Percentiles rank a stretch among this genome's conserved stretches.
phyloP scores from a whole-genome alignment of 2,329 filamentous ascomycete species.

The Tolypocladium tropicale region DNA sequence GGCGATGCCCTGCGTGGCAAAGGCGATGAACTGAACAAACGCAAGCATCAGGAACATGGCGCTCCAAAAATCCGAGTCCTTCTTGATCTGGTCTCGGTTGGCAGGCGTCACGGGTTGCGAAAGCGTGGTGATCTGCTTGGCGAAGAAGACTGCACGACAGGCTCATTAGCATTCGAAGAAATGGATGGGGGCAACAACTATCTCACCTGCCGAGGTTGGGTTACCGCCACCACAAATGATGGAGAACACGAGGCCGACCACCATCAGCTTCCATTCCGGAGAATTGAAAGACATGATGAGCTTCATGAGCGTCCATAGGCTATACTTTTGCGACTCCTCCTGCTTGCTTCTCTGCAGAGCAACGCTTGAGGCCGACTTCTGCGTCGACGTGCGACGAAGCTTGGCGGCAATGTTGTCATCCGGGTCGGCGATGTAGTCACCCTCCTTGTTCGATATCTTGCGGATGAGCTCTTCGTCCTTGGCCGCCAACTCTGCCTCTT shows the following conservation, averaged over 20 bases:
- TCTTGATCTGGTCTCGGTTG: conserved; percentile 47
- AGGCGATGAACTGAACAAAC: conserved; percentile 60
- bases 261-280: conserved; percentile 61
- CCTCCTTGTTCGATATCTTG: conserved; percentile 31
- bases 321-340: conserved; percentile 48
- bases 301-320: conserved; percentile 65
- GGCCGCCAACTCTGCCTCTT: conserved; percentile 38
- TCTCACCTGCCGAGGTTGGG: conserved; percentile 38
- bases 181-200: background rate
- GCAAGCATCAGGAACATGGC: conserved; percentile 83
- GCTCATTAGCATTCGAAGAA: conserved; percentile 4
- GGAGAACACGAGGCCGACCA: conserved; percentile 61
- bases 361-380: conserved; percentile 58
- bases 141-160: conserved; percentile 66
- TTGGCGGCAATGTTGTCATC: conserved; percentile 51
- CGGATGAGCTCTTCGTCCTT: conserved; percentile 41
- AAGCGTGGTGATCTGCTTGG: conserved; percentile 72
- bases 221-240: conserved; percentile 74
- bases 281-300: conserved; percentile 74
- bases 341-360: conserved; percentile 47
- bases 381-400: conserved; percentile 43
- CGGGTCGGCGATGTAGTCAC: conserved; percentile 40
- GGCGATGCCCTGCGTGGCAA: conserved; percentile 55
- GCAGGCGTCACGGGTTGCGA: conserved; percentile 38
- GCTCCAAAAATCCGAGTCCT: conserved; percentile 75